These are phyloP conservation scores for Pseudognaphalium luteoalbum DNA, from an alignment of 129 eudicot species.

Conservation along the genomic window DNA sequence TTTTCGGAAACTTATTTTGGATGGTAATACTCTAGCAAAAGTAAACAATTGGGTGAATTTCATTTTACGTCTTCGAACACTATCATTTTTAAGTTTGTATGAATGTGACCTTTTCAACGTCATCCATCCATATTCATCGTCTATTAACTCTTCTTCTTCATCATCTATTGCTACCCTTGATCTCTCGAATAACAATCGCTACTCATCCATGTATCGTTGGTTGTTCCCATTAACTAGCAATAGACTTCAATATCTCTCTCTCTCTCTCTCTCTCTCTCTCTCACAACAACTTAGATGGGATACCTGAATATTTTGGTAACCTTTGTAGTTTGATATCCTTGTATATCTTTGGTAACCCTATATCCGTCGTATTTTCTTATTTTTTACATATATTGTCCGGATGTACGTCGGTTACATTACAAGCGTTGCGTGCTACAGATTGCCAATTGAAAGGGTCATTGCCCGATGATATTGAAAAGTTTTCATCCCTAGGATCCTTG, in stretches of 20 bases:
- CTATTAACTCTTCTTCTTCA: slow-evolving; percentile 6
- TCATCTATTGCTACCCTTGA: not conserved
- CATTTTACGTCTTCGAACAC: not conserved
- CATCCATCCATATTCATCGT: slow-evolving; percentile 12
- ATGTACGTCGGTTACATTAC: not conserved
- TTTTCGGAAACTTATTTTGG: not conserved
- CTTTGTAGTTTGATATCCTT: not conserved
- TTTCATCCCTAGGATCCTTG: not conserved
- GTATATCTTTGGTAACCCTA: not conserved
- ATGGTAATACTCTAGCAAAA: not conserved
- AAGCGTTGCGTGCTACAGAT: not conserved
- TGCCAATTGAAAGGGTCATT: slow-evolving; percentile 6
- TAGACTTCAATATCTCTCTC: not conserved
- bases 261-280: too few species aligned
- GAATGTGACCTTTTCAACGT: slow-evolving; percentile 9
- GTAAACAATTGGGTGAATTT: not conserved
- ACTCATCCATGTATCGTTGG: slow-evolving; percentile 17
- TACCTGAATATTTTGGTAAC: slow-evolving; percentile 5
- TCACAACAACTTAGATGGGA: slow-evolving; percentile 2
- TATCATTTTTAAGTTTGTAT: not conserved
- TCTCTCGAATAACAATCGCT: not conserved
- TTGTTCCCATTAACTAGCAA: not conserved
- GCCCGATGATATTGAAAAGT: not conserved
- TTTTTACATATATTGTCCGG: not conserved
- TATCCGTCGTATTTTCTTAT: not conserved